Percentiles rank a stretch among this genome's conserved stretches.
phyloP scores from a whole-genome alignment of 768 basidiomycete species.

The Mycena crocata region DNA sequence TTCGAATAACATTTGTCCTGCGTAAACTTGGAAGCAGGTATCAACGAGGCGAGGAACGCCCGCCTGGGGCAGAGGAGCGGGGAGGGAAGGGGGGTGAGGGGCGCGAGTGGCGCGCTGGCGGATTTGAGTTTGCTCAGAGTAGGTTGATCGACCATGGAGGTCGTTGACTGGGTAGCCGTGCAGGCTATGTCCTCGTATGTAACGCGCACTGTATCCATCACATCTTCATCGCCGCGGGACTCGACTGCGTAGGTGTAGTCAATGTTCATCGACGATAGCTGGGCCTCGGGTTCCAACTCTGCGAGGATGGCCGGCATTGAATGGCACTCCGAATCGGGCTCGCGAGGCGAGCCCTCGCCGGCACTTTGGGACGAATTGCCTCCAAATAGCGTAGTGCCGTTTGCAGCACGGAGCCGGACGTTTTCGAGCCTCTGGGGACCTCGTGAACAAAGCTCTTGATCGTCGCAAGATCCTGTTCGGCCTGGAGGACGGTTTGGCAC shows the following conservation, averaged over 20 bases:
- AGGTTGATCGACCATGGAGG: slow-evolving; percentile 10
- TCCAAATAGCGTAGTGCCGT: slow-evolving; percentile 91
- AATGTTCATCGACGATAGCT: slow-evolving; percentile 38
- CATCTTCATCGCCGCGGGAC: slow-evolving; percentile 36
- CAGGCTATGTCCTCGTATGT: slow-evolving; percentile 41
- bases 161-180: slow-evolving; percentile 26
- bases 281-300: slow-evolving; percentile 54
- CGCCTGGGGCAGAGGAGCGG: slow-evolving; percentile 90
- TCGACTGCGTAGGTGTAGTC: slow-evolving; percentile 33
- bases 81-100: slow-evolving; percentile 64
- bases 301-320: slow-evolving; percentile 57
- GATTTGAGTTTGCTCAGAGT: slow-evolving; percentile 20
- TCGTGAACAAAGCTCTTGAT: slow-evolving; percentile 88
- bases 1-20: too few species aligned
- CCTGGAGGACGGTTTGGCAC: too few species aligned
- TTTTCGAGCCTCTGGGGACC: slow-evolving; percentile 87
- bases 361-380: slow-evolving; percentile 78
- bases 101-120: slow-evolving; percentile 28
- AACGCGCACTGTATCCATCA: slow-evolving; percentile 59
- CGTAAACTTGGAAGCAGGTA: too few species aligned
- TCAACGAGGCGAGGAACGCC: slow-evolving; percentile 88
- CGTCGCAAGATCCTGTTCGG: slow-evolving; percentile 42
- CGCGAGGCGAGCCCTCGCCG: slow-evolving; percentile 54
- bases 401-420: slow-evolving; percentile 85
- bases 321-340: slow-evolving; percentile 55